Evolutionary conservation across 192 early-diverging fungal genomes (phyloP).

Genomic region (Gonapodya prolifera): DNA sequence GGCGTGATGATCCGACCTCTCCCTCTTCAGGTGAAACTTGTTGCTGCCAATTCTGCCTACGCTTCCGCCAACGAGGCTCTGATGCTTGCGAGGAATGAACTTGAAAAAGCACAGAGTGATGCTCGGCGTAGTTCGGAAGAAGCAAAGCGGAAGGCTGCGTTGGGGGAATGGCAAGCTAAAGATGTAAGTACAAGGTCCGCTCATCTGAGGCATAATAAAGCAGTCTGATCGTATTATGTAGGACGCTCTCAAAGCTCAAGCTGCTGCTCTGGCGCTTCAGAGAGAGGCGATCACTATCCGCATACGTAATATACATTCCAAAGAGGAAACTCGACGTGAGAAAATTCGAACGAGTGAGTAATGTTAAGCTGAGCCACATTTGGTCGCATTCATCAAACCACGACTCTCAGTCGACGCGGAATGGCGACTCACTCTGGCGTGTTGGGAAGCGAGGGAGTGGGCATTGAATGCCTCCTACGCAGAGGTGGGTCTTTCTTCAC

Average conservation of each 20-base stretch:
- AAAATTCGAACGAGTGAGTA: neutral
- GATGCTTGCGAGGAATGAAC: neutral
- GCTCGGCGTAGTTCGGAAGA: neutral
- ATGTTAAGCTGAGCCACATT: neutral
- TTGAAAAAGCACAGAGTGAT: neutral
- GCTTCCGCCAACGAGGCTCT: neutral
- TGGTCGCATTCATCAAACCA: too few species aligned
- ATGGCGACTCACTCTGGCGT: neutral
- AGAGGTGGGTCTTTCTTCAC: neutral
- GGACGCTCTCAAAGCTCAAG: neutral
- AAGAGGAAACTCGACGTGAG: neutral
- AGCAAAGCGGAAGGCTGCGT: neutral
- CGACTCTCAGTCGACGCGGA: neutral
- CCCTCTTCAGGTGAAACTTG: neutral
- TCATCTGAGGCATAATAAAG: too few species aligned
- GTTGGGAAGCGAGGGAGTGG: neutral
- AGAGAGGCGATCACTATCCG: neutral
- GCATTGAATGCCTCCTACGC: neutral
- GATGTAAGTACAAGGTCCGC: neutral
- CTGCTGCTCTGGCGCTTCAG: neutral
- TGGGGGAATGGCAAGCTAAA: neutral
- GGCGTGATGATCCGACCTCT: too few species aligned
- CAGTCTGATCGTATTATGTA: too few species aligned
- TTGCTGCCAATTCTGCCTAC: neutral
- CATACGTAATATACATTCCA: neutral